These are phyloP conservation scores for Abelmoschus esculentus DNA, from an alignment of 345 rosid species.

Conservation along the genomic window DNA sequence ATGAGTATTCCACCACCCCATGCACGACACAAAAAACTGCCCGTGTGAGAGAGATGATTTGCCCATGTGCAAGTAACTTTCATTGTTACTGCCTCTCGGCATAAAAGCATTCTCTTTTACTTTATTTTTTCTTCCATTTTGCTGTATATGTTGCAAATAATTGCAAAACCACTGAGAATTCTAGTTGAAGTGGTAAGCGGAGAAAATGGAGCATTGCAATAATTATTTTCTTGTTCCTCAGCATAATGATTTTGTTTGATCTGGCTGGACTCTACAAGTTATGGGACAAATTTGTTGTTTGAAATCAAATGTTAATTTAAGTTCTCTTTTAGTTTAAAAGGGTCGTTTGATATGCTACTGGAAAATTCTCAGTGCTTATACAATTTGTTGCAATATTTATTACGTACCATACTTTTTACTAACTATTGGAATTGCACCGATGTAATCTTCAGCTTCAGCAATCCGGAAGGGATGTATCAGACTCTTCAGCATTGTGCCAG, in stretches of 20 bases:
- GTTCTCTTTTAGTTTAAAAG: no score
- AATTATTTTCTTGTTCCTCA: background rate
- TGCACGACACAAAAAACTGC: background rate
- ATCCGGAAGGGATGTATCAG: slow-evolving; percentile 34
- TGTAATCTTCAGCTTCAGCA: slow-evolving; percentile 40
- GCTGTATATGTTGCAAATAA: background rate
- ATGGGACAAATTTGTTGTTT: background rate
- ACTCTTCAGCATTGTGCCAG: slow-evolving; percentile 37
- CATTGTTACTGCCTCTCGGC: background rate
- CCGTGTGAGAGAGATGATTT: background rate
- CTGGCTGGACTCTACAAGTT: background rate
- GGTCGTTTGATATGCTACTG: background rate
- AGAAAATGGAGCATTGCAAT: no score
- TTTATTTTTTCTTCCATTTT: background rate
- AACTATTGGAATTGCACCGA: background rate
- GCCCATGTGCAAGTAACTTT: background rate
- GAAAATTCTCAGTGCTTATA: no score
- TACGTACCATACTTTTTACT: no score
- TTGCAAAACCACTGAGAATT: background rate
- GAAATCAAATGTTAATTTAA: no score
- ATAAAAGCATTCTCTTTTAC: background rate
- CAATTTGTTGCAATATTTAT: no score
- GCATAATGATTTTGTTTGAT: background rate
- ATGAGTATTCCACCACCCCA: background rate
- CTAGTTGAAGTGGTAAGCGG: background rate